phyloP scores from a whole-genome alignment of 805 yeast species.

The Tetrapisispora arboricola region DNA sequence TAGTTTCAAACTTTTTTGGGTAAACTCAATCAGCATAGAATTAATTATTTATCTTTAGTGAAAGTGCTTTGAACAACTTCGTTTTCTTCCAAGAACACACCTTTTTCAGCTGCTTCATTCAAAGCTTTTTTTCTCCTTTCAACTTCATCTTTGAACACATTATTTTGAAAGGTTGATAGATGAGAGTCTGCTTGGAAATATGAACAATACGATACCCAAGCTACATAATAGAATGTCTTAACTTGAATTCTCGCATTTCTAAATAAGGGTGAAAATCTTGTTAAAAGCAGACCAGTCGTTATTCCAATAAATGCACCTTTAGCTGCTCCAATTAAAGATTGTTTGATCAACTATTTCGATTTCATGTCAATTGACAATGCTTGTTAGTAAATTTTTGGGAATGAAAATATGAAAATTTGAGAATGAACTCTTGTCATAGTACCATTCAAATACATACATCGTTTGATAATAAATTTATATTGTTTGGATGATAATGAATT shows the following conservation, averaged over 20 bases:
- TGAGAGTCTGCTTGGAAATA: slow-evolving; percentile 36
- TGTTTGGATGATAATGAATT: slow-evolving; percentile 31
- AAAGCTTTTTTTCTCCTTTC: slow-evolving; percentile 29
- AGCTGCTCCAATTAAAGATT: slow-evolving; percentile 33
- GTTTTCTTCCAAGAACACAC: slow-evolving; percentile 33
- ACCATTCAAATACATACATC: slow-evolving; percentile 28
- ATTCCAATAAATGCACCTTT: slow-evolving; percentile 34
- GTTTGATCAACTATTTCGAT: slow-evolving; percentile 28
- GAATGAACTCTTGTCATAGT: too few species aligned
- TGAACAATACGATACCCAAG: slow-evolving; percentile 34
- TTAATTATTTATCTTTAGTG: too few species aligned
- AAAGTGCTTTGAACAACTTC: slow-evolving; percentile 3
- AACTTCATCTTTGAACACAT: slow-evolving; percentile 27
- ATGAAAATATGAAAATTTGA: too few species aligned
- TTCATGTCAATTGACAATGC: neutral
- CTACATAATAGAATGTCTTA: slow-evolving; percentile 32
- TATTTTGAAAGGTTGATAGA: slow-evolving; percentile 28
- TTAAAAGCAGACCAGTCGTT: slow-evolving; percentile 26
- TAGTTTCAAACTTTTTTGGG: too few species aligned
- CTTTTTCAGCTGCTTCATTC: slow-evolving; percentile 38
- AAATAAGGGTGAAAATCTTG: slow-evolving; percentile 29
- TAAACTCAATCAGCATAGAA: too few species aligned
- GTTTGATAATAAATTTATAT: slow-evolving; percentile 28
- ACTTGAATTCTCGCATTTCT: slow-evolving; percentile 33
- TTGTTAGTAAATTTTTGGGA: slow-evolving; percentile 5